phyloP scores from a whole-genome alignment of 2,329 filamentous ascomycete genomes.

The Cryphonectria japonica region DNA sequence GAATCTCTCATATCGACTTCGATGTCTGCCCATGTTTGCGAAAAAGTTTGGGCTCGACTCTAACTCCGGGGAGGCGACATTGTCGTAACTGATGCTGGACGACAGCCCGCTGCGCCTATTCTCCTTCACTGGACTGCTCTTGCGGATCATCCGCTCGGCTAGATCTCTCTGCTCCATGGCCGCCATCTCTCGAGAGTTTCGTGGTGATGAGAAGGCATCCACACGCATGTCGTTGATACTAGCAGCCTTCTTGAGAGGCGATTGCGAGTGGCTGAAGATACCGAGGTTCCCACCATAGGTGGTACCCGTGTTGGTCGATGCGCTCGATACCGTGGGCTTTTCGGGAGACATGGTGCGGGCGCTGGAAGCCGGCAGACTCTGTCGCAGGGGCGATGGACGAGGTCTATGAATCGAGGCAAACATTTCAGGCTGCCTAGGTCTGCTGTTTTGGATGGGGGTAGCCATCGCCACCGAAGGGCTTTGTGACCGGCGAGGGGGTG shows the following conservation, averaged over 20 bases:
- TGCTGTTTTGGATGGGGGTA: constrained; percentile 42
- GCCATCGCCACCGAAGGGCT: constrained; percentile 46
- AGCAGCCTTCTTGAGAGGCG: constrained; percentile 78
- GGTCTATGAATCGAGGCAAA: constrained; percentile 33
- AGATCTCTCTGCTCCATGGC: constrained; percentile 55
- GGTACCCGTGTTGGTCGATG: constrained; percentile 34
- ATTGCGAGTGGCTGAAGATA: constrained; percentile 77
- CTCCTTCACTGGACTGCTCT: constrained; percentile 49
- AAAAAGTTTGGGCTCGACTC: constrained; percentile 39
- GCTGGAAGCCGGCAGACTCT: constrained; percentile 18
- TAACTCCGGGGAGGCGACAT: constrained; percentile 13
- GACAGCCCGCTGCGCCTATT: constrained; percentile 33
- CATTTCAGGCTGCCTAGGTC: constrained; percentile 39
- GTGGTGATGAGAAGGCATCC: constrained; percentile 50
- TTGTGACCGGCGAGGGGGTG: constrained; percentile 43
- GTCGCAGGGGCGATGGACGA: constrained; percentile 38
- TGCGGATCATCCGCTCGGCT: constrained; percentile 39
- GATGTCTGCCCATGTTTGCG: constrained; percentile 41
- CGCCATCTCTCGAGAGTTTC: constrained; percentile 66
- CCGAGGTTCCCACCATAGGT: constrained; percentile 75
- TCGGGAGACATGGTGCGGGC: constrained; percentile 16
- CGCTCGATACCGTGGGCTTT: constrained; percentile 13
- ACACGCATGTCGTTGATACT: constrained; percentile 63
- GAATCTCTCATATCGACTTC: constrained; percentile 47
- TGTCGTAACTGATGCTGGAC: constrained; percentile 21